Percentiles rank a stretch among this genome's conserved stretches.
Conservation (phyloP, 345 rosid species). For the rapeseed (Brassica napus) region Da-Ae NC_063452.1:42678001-42678500, state of each 20-base stretch:
- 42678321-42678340: background rate
- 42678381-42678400: conserved; percentile 52
- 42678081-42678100: conserved; percentile 51
- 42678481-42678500: too few species aligned
- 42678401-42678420: conserved; percentile 50
- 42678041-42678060: conserved; percentile 22
- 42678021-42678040: too few species aligned
- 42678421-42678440: conserved; percentile 56
- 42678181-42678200: conserved; percentile 51
- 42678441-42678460: conserved; percentile 53
- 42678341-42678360: conserved; percentile 46
- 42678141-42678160: background rate
- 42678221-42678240: conserved; percentile 72
- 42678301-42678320: background rate
- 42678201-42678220: conserved; percentile 53
- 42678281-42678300: conserved; percentile 35
- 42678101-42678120: background rate
- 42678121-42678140: background rate
- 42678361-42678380: conserved; percentile 57
- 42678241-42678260: conserved; percentile 54
- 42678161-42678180: conserved; percentile 52
- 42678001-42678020: too few species aligned
- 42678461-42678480: conserved; percentile 50
- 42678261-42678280: conserved; percentile 59
- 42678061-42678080: conserved; percentile 52